Evolutionary conservation across 1,139 yeast genomes (phyloP), one percentile per base, ranked within the genome.

Genomic region (Taphrina flavorubra): DNA sequence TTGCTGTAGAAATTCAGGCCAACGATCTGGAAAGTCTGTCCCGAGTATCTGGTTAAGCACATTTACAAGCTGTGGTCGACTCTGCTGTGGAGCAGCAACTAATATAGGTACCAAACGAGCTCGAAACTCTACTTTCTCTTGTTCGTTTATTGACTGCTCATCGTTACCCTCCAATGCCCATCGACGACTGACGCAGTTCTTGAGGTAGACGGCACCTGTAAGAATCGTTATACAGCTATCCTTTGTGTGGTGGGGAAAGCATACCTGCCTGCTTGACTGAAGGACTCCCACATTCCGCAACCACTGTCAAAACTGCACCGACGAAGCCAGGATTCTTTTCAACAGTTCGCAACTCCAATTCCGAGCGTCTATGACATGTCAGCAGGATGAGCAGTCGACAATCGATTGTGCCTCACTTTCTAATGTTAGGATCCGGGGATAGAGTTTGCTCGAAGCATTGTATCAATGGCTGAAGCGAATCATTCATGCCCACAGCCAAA

Each of bases 121-220:
- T 71, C 88, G 85, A 69, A 94, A 85, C 47, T 84, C 81, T 0
- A 89, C 89, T 74, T 87, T 88, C 76, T 92, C 97, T 18, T 53
- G 72, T 84, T 91, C 10, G 81, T 81, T 72, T 85, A 88, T 18
- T 91, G 86, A 14, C 70, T 68, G 6, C 37, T n/a, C n/a, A 14
- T 44, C 37, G 65, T 40, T 34, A 53, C 68, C 34, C 73, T 69
- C 25, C 76, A 74, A 5, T 31, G 74, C 75, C 98, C 98, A 94
- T 71, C 83, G 83, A 70, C 84, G 84, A 14, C 83, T 79, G 37
- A 92, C 82, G 70, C 87, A 82, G 77, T 94, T 94, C 77, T 94
- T 94, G 79, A 94, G 86, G 77, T 87, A 92, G 39, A 94, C 88
- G 0, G 96, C 96, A 18, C 96, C 90, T 13, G 97, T 20, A 42